These are phyloP conservation scores for Hyaloscypha variabilis DNA, from an alignment of 495 filamentous ascomycete species.

Conservation along the genomic window DNA sequence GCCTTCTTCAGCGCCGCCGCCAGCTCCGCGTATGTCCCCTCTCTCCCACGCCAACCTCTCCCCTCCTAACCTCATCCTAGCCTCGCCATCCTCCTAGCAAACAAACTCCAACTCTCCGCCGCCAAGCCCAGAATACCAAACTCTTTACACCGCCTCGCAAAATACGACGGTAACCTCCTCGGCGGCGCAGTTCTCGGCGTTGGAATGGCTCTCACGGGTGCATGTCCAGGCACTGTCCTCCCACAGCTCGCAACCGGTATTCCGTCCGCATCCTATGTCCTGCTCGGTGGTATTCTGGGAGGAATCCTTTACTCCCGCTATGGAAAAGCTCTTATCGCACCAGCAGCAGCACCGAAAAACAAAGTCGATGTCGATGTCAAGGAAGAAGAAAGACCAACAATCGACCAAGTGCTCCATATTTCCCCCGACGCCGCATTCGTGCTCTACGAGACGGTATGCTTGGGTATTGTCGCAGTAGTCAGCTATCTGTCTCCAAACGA, in stretches of 20 bases:
- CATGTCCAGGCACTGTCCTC: conserved; percentile 53
- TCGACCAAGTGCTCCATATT: conserved; percentile 39
- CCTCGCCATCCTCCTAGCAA: conserved; percentile 8
- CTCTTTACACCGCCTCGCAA: conserved; percentile 41
- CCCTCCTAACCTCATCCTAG: background rate
- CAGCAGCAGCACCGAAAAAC: too few species aligned
- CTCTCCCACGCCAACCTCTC: background rate
- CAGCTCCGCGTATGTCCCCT: conserved; percentile 51
- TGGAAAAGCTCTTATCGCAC: background rate
- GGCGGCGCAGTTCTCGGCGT: conserved; percentile 55
- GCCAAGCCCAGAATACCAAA: conserved; percentile 17
- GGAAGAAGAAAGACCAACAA: conserved; percentile 27
- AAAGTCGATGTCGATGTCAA: background rate
- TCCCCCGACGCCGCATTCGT: conserved; percentile 9
- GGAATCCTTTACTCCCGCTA: conserved; percentile 37
- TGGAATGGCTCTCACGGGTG: conserved; percentile 57
- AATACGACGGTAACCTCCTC: conserved; percentile 57
- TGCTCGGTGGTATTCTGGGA: conserved; percentile 45
- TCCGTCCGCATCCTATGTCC: conserved; percentile 42
- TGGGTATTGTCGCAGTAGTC: background rate
- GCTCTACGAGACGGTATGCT: conserved; percentile 6
- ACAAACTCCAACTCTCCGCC: conserved; percentile 35
- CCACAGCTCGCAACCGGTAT: conserved; percentile 54
- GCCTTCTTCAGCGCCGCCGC: conserved; percentile 57
- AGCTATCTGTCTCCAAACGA: background rate